Evolutionary conservation across 768 basidiomycete species (phyloP), one percentile per base, ranked within the genome.

Genomic region (Auriscalpium orientale): DNA sequence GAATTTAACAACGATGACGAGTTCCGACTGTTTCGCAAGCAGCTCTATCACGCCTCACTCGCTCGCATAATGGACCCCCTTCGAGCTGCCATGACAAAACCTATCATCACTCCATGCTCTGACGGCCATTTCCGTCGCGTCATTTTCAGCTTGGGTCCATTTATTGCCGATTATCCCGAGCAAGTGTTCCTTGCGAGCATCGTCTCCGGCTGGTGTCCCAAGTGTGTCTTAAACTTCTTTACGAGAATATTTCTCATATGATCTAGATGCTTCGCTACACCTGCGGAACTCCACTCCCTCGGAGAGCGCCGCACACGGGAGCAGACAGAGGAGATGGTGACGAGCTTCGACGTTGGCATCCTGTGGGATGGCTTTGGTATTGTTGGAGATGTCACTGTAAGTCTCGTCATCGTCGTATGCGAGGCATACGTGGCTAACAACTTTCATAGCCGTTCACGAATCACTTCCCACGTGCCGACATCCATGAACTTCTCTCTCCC

Each of bases 151-250:
- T 57, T 74, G 5, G 71, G 71, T 0, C 71, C 71, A 10, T 71
- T 68, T 55, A 73, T 74, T 51, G 71, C 71, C 0, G 70, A 73
- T 53, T 73, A 74, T 58, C 73, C 72, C 1, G 71, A 74, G 53
- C 72, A 75, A 54, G 70, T 68, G 0, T 66, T 56, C 50, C 56
- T 72, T 0, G 52, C 67, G 0, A 57, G 64, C 4, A 58, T 71
- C 35, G 69, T 74, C 7, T 57, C 64, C 21, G 62, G 64, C 5
- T 63, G 67, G 68, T 70, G 69, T 53, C 53, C 66, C 5, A 57
- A 57, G 68, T 67, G 37, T 18, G 60, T 58, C 8, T 20, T 15
- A 36, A 21, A 5, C 43, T 2, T 44, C 28, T 16, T 18, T 46
- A 49, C 1, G 35, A 13, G 37, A 10, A 8, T n/a, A 4, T 12